phyloP scores from a whole-genome alignment of 208 protist species.

The Leishmania tarentolae region DNA sequence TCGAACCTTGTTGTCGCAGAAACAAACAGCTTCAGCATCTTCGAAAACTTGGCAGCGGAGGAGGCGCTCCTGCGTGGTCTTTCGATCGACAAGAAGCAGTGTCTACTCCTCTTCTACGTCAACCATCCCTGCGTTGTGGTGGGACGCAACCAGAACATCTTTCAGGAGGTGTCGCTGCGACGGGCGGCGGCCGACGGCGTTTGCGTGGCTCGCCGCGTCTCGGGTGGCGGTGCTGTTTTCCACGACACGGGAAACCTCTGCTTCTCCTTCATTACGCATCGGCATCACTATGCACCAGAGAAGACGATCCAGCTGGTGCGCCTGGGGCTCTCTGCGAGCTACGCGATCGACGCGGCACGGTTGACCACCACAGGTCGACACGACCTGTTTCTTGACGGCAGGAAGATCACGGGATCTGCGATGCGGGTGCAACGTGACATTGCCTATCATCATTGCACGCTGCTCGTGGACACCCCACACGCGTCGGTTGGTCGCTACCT shows the following conservation, averaged over 20 bases:
- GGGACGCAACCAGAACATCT: conserved; percentile 83
- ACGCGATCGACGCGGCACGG: conserved; percentile 37
- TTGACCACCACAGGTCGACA: conserved; percentile 72
- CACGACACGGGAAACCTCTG: conserved; percentile 85
- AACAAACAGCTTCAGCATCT: conserved; percentile 60
- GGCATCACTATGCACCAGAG: conserved; percentile 67
- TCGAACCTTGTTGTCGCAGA: conserved; percentile 26
- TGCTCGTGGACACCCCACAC: conserved; percentile 62
- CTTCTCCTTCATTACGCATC: conserved; percentile 82
- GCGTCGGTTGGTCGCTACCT: conserved; percentile 54
- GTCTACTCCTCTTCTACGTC: conserved; percentile 70
- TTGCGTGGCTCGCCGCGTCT: conserved; percentile 67
- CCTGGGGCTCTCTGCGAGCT: conserved; percentile 44
- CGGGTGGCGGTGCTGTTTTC: conserved; percentile 86
- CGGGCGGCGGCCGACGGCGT: conserved; percentile 45
- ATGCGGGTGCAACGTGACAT: conserved; percentile 89
- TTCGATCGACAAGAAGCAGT: conserved; percentile 34
- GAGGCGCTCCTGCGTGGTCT: conserved; percentile 75
- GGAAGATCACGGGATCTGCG: conserved; percentile 87
- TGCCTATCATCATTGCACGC: conserved; percentile 86
- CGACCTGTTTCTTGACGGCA: conserved; percentile 84
- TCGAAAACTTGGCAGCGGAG: conserved; percentile 75
- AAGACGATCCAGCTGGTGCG: conserved; percentile 77
- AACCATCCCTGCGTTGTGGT: conserved; percentile 85
- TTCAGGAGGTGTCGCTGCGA: conserved; percentile 65